phyloP scores from a whole-genome alignment of 1,284 basidiomycete genomes.

The Trichosporon asahii region DNA sequence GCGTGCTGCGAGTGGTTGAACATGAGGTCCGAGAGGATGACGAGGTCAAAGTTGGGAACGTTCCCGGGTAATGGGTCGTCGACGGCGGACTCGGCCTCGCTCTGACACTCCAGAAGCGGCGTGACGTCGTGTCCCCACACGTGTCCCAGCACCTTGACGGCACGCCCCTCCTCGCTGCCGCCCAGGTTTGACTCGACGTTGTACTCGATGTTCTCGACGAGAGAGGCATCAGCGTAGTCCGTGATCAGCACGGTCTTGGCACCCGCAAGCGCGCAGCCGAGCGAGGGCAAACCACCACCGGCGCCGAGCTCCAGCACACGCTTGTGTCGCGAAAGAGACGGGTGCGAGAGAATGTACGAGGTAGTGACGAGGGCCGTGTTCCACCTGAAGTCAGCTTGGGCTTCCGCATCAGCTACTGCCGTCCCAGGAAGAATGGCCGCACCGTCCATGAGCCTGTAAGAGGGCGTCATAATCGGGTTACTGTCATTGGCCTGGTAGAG shows the following conservation, averaged over 20 bases:
- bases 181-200: slow-evolving; percentile 57
- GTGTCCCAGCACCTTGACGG: slow-evolving; percentile 62
- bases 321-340: slow-evolving; percentile 45
- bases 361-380: slow-evolving; percentile 76
- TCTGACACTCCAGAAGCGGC: slow-evolving; percentile 54
- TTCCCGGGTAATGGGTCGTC: background rate
- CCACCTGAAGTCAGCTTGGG: slow-evolving; percentile 61
- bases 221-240: slow-evolving; percentile 79
- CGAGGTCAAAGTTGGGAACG: slow-evolving; percentile 61
- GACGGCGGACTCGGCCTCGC: slow-evolving; percentile 3
- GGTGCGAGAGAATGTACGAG: slow-evolving; percentile 61
- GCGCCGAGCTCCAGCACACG: slow-evolving; percentile 86
- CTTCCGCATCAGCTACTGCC: too few relatives aligned
- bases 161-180: background rate
- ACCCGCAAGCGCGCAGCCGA: slow-evolving; percentile 67
- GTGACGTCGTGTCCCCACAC: slow-evolving; percentile 76
- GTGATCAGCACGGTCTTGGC: slow-evolving; percentile 66
- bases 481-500: too few relatives aligned
- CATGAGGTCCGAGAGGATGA: slow-evolving; percentile 82
- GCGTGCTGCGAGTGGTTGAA: slow-evolving; percentile 65
- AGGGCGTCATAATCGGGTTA: too few relatives aligned
- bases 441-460: too few relatives aligned
- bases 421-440: too few relatives aligned
- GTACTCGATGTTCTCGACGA: slow-evolving; percentile 72
- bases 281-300: slow-evolving; percentile 80